Evolutionary conservation across 768 basidiomycete species (phyloP).

Genomic region (Boletus rubroflammeus): DNA sequence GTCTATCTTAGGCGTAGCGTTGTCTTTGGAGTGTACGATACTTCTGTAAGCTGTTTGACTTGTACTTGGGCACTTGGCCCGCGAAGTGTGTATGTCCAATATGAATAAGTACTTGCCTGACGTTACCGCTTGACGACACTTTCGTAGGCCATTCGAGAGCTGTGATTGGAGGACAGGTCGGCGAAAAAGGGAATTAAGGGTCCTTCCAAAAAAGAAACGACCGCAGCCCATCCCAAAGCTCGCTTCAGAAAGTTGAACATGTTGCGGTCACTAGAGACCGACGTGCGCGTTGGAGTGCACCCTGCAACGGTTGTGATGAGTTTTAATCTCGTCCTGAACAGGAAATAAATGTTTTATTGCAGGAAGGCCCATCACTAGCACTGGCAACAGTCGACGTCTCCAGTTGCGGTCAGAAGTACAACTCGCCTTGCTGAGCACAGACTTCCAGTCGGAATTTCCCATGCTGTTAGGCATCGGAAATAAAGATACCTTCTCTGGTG

Average conservation of each 20-base stretch:
- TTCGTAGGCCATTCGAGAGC: too few species aligned
- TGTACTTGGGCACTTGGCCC: not conserved
- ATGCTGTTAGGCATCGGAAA: constrained; percentile 3
- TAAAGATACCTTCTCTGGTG: not conserved
- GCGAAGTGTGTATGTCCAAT: not conserved
- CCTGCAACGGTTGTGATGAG: constrained; percentile 11
- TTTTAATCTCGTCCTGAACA: not conserved
- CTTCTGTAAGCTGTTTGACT: not conserved
- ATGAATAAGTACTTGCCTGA: too few species aligned
- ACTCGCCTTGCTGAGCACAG: not conserved
- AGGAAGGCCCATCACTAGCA: too few species aligned
- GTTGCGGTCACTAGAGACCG: not conserved
- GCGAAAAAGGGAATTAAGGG: too few species aligned
- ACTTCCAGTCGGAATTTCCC: not conserved
- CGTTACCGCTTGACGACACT: too few species aligned
- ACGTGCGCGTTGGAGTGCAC: not conserved
- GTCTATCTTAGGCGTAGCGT: too few species aligned
- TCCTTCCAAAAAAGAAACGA: too few species aligned
- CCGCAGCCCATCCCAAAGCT: too few species aligned
- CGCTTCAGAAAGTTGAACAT: too few species aligned
- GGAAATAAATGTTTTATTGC: not conserved
- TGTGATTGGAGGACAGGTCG: too few species aligned
- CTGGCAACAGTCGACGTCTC: too few species aligned
- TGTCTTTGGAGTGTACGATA: not conserved
- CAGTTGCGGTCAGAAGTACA: not conserved